Base-by-base conservation (phyloP, 805 yeast genomes). In the Cyberlindnera galapagoensis region DNA sequence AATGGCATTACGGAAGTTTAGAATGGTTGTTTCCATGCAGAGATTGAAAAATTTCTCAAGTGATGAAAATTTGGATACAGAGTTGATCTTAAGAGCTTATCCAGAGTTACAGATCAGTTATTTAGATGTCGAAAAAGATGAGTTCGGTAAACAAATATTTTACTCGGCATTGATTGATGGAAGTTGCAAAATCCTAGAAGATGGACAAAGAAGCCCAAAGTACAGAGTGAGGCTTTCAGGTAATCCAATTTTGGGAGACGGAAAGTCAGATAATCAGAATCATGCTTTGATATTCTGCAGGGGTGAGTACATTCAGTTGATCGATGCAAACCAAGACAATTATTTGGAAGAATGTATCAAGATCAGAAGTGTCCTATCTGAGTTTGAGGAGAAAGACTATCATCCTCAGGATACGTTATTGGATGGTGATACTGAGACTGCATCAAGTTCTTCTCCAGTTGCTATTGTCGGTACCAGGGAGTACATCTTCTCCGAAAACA, bases 381-480 rank as follows among this genome's bases (percentile, higher is more conserved):
- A 83, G 52, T 83, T 83, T 54, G 90, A 83, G 51, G 85, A 80
- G 51, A 26, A 41, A 4, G 37, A 41, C 8, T 33, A 36, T 13
- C 36, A 36, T n/a, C 31, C 34, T 15, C 13, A 13, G 18, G 24
- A 17, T 9, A 11, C 18, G 12, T 10, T 30, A 4, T 16, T 18
- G 9, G 8, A 22, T 4, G 32, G 23, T 12, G 25, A 17, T 14
- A 15, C 24, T 6, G 38, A 34, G 7, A 3, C 25, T 8, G 11
- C 14, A 3, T 10, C 21, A 3, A 46, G 34, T 6, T 19, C 33
- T 2, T 31, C 40, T 36, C 90, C 92, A 0, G 87, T 83, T 32
- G 94, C 92, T 3, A 81, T 83, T 37, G 71, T 83, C 43, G 94
- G 94, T 31, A 83, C 92, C 2, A 66, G 94, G 49, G 94, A 82